Conservation (phyloP, 768 basidiomycete genomes). For the Lentinula raphanica region DNA sequence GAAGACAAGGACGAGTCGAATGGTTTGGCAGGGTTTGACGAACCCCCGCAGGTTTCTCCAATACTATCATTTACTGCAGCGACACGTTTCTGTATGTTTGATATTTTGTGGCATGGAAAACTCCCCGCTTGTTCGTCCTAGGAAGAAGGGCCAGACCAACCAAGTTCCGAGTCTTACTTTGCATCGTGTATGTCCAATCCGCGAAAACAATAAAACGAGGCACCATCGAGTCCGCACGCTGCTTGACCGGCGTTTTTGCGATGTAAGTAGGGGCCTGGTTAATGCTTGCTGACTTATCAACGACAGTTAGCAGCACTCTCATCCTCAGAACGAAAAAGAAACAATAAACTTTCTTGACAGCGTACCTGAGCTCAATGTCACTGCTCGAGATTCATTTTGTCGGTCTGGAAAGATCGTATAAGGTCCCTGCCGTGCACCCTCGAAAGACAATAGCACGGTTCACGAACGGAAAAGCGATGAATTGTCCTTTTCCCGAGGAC, state of each 20-base stretch:
- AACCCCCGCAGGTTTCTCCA: too few relatives aligned
- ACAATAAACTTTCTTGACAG: background rate
- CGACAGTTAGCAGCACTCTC: background rate
- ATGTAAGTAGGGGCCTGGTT: background rate
- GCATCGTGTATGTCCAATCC: background rate
- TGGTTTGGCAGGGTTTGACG: too few relatives aligned
- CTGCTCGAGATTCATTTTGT: background rate
- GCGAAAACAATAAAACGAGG: background rate
- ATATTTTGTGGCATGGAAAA: too few relatives aligned
- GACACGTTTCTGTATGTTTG: too few relatives aligned
- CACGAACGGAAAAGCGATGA: background rate
- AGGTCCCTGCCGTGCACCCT: too few relatives aligned
- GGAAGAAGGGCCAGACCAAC: too few relatives aligned
- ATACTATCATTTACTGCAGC: too few relatives aligned
- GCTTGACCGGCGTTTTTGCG: background rate
- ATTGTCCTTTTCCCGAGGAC: background rate
- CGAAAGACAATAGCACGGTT: background rate
- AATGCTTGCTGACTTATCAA: background rate
- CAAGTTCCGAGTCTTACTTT: too few relatives aligned
- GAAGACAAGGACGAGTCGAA: too few relatives aligned
- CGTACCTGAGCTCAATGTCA: background rate
- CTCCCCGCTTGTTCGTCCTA: too few relatives aligned
- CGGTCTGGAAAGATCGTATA: too few relatives aligned
- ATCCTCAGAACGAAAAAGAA: too few relatives aligned
- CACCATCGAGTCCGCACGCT: background rate